Conservation (phyloP, 163 green algal species). For the Volvox carteri region DNA sequence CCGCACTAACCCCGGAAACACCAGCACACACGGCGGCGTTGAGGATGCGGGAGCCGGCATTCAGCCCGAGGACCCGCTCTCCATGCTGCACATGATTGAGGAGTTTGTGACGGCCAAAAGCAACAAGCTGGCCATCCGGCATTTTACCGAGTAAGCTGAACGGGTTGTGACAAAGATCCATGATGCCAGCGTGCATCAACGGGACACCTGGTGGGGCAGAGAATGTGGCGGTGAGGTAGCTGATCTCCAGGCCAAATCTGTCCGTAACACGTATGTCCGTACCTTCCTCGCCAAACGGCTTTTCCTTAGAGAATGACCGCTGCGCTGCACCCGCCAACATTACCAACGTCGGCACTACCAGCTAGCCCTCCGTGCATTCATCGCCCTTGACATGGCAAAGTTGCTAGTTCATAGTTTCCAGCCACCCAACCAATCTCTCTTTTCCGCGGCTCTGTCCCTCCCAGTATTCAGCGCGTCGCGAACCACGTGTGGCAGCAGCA, state of each 20-base stretch:
- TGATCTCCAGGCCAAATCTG: too few species aligned
- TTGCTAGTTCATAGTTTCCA: background rate
- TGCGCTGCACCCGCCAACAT: too few species aligned
- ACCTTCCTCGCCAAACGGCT: too few species aligned
- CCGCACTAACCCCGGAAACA: background rate
- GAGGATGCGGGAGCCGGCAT: background rate
- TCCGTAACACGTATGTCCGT: too few species aligned
- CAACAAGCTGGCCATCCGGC: conserved; percentile 45
- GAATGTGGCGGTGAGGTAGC: too few species aligned
- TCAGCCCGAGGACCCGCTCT: conserved; percentile 36
- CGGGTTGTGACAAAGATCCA: too few species aligned
- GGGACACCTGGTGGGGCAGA: too few species aligned
- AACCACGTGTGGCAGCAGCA: conserved; percentile 67
- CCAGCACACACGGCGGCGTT: conserved; percentile 4
- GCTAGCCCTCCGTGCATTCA: too few species aligned
- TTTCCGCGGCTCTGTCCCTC: background rate
- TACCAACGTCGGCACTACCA: too few species aligned
- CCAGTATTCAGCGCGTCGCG: conserved; percentile 62
- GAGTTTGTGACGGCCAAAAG: conserved; percentile 52
- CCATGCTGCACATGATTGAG: conserved; percentile 56
- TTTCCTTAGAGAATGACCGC: too few species aligned
- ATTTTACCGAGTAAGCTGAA: conserved; percentile 45
- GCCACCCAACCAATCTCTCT: background rate
- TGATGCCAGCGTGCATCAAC: too few species aligned
- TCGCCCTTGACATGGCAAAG: too few species aligned